Evolutionary conservation across 768 basidiomycete genomes (phyloP).

Genomic region (Rhizopogon vinicolor): DNA sequence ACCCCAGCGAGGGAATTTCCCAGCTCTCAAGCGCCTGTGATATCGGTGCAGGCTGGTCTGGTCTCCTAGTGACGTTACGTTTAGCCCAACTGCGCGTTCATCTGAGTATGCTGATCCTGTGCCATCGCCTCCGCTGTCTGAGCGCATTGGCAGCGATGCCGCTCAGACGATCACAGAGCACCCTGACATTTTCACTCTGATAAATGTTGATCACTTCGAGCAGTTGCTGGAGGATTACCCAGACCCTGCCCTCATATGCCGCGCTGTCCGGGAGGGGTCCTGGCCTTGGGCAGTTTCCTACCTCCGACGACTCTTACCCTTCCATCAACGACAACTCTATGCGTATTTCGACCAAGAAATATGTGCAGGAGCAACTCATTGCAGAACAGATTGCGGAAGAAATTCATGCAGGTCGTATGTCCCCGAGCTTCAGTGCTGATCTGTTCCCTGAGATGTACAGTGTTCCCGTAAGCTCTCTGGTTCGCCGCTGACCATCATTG

Average conservation of each 20-base stretch:
- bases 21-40: too few relatives aligned
- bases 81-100: too few relatives aligned
- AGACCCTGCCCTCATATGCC: neutral
- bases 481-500: constrained; percentile 13
- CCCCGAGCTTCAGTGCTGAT: constrained; percentile 20
- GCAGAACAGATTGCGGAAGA: constrained; percentile 8
- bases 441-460: constrained; percentile 37
- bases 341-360: constrained; percentile 16
- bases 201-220: too few relatives aligned
- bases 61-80: too few relatives aligned
- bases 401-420: constrained; percentile 9
- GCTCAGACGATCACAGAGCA: too few relatives aligned
- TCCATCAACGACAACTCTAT: constrained; percentile 19
- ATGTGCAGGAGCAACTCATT: constrained; percentile 18
- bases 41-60: too few relatives aligned
- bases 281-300: constrained; percentile 41
- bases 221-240: too few relatives aligned
- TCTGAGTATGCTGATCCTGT: too few relatives aligned
- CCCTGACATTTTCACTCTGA: too few relatives aligned
- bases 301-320: constrained; percentile 14
- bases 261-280: constrained; percentile 17
- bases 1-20: too few relatives aligned
- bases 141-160: too few relatives aligned
- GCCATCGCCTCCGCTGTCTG: too few relatives aligned
- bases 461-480: constrained; percentile 29